Conservation (phyloP, 345 rosid genomes). For the Melaleuca alternifolia region DNA sequence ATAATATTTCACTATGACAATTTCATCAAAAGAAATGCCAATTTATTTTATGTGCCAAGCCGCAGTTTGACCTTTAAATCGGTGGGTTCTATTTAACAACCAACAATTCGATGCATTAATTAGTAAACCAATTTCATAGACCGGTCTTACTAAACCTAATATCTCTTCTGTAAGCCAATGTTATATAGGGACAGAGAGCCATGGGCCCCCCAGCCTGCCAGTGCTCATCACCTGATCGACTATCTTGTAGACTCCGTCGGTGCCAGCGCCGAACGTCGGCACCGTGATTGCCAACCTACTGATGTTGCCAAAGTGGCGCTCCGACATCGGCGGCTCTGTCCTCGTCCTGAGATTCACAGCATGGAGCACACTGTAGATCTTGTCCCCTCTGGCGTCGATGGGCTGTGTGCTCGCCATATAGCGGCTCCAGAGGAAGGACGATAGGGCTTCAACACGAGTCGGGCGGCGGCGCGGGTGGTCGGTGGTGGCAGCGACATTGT, state of each 20-base stretch:
- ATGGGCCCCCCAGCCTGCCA: background rate
- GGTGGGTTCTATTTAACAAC: background rate
- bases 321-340: constrained; percentile 7
- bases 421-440: constrained; percentile 10
- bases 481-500: background rate
- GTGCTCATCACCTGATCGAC: background rate
- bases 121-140: background rate
- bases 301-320: constrained; percentile 8
- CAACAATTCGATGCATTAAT: background rate
- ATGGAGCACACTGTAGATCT: constrained; percentile 1
- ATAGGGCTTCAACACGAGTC: constrained; percentile 5
- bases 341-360: constrained; percentile 10
- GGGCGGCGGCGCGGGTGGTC: background rate
- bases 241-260: background rate
- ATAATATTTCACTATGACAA: background rate
- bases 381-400: background rate
- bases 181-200: background rate
- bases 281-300: constrained; percentile 4
- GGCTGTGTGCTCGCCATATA: constrained; percentile 8
- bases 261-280: background rate
- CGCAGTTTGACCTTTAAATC: background rate
- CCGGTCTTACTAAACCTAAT: background rate
- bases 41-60: background rate
- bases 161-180: background rate
- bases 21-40: background rate